These are phyloP conservation scores for Narthecium ossifragum DNA, from an alignment of 106 monocot species.

Conservation along the genomic window DNA sequence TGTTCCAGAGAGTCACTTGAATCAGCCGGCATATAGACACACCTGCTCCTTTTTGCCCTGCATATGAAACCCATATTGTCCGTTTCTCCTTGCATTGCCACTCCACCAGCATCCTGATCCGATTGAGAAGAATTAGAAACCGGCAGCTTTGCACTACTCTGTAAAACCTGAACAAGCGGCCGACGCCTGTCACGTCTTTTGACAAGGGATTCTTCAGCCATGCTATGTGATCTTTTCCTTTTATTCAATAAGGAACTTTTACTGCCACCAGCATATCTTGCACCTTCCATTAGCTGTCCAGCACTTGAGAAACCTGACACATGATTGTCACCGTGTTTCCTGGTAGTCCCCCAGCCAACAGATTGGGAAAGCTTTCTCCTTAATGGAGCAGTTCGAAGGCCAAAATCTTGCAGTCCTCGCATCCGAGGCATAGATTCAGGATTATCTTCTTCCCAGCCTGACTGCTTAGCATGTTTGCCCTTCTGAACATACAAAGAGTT, in stretches of 20 bases:
- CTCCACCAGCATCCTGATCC: conserved; percentile 11
- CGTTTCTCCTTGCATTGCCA: conserved; percentile 14
- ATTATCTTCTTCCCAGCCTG: conserved; percentile 28
- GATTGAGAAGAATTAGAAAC: conserved; percentile 18
- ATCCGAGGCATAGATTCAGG: conserved; percentile 40
- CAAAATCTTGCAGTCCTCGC: conserved; percentile 71
- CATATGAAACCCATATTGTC: conserved; percentile 10
- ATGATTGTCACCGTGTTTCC: conserved; percentile 22
- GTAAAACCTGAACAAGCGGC: conserved; percentile 69
- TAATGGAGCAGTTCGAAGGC: conserved; percentile 39
- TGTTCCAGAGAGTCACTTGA: conserved; percentile 32
- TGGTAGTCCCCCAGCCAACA: conserved; percentile 27
- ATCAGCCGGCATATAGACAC: conserved; percentile 27
- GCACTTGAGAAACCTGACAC: conserved; percentile 17
- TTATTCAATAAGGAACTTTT: conserved; percentile 24
- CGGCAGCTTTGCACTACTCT: conserved; percentile 63
- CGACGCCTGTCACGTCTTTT: conserved; percentile 69
- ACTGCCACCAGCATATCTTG: conserved; percentile 15
- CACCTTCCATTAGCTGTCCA: conserved; percentile 8
- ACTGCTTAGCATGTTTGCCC: conserved; percentile 24
- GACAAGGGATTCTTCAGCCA: conserved; percentile 43
- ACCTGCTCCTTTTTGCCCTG: conserved; percentile 31
- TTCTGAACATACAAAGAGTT: conserved; percentile 15
- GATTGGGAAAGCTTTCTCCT: conserved; percentile 43
- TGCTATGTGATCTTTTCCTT: conserved; percentile 47